Evolutionary conservation across 352 stramenopile genomes (phyloP).

Genomic region (Poterioochromonas sp.): DNA sequence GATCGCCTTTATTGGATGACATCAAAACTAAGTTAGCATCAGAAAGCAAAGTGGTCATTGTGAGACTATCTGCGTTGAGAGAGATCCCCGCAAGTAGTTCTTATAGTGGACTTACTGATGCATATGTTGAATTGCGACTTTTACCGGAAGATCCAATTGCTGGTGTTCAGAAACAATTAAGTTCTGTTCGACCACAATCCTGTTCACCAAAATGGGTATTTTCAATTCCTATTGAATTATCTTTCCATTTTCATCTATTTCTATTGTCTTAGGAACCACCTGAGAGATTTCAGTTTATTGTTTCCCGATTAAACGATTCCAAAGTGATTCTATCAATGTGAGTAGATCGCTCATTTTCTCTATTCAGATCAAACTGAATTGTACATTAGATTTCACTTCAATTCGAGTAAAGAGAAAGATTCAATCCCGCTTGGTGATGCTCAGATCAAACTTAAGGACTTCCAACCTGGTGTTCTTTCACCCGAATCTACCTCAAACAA

Average conservation of each 20-base stretch:
- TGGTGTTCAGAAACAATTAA: not conserved
- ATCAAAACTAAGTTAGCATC: not conserved
- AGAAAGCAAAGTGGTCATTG: not conserved
- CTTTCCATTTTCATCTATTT: not conserved
- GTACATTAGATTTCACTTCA: not conserved
- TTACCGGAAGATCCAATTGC: not conserved
- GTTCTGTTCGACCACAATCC: not conserved
- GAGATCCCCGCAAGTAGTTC: not conserved
- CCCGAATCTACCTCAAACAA: not conserved
- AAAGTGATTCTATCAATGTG: not conserved
- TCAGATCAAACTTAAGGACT: not conserved
- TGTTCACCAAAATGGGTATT: not conserved
- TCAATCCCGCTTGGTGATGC: conserved; percentile 8
- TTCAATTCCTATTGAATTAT: no score
- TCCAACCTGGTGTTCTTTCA: not conserved
- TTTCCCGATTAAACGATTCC: not conserved
- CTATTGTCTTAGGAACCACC: not conserved
- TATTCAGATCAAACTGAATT: not conserved
- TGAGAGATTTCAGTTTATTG: conserved; percentile 23
- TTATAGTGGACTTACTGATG: not conserved
- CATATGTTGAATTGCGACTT: conserved; percentile 1
- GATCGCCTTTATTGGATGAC: not conserved
- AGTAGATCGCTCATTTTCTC: not conserved
- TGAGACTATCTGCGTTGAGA: not conserved
- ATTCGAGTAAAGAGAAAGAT: not conserved